Evolutionary conservation across 2,329 filamentous ascomycete genomes (phyloP).

Genomic region (Arthrobotrys sphaeroides): DNA sequence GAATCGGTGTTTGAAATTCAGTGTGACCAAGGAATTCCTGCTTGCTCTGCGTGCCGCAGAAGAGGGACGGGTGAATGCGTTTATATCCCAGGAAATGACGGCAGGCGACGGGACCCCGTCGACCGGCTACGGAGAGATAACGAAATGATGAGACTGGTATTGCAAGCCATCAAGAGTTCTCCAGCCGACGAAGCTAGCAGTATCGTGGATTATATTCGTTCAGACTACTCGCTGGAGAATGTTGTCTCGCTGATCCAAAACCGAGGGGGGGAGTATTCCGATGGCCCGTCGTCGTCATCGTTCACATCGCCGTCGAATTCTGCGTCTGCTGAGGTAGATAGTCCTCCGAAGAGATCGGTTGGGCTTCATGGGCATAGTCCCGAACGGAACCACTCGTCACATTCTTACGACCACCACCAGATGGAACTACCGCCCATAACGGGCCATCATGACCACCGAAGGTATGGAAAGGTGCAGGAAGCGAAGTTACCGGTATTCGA

Average conservation of each 20-base stretch:
- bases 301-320: conserved; percentile 46
- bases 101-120: conserved; percentile 47
- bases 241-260: conserved; percentile 40
- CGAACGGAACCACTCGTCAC: background rate
- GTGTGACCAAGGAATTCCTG: conserved; percentile 49
- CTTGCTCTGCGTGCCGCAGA: conserved; percentile 43
- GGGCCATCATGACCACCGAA: conserved; percentile 41
- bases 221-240: conserved; percentile 42
- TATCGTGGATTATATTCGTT: conserved; percentile 47
- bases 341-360: conserved; percentile 28
- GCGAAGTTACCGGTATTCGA: conserved; percentile 46
- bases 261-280: conserved; percentile 29
- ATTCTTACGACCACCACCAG: conserved; percentile 23
- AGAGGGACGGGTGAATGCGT: conserved; percentile 37
- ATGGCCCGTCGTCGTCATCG: conserved; percentile 31
- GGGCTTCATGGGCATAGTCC: conserved; percentile 29
- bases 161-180: conserved; percentile 40
- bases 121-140: conserved; percentile 43
- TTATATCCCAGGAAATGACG: conserved; percentile 49
- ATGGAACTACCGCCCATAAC: conserved; percentile 41
- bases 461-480: conserved; percentile 16
- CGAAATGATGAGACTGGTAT: conserved; percentile 49
- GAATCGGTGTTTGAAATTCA: conserved; percentile 11
- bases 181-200: conserved; percentile 32
- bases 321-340: conserved; percentile 39